A percentile compares a stretch with the other conserved stretches of the same genome.
These are phyloP conservation scores for Phytophthora pini DNA, from an alignment of 352 stramenopile genomes.

Conservation along the genomic window DNA sequence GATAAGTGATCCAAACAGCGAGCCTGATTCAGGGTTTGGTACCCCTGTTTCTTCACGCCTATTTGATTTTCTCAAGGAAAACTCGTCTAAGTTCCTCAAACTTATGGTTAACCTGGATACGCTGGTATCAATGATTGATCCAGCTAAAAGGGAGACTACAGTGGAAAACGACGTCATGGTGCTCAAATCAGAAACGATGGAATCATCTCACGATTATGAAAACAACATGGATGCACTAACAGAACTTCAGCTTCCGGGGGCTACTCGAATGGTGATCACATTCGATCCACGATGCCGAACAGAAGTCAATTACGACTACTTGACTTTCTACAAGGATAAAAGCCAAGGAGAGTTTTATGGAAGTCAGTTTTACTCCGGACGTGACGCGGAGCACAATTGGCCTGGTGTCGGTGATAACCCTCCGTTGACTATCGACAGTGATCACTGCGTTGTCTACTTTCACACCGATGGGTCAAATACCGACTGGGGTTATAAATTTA, in stretches of 20 bases:
- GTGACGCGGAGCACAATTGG: conserved; percentile 83
- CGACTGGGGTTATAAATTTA: conserved; percentile 86
- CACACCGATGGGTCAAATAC: conserved; percentile 87
- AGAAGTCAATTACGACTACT: conserved; percentile 90
- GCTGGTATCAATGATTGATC: conserved; percentile 42
- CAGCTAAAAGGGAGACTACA: conserved; percentile 29
- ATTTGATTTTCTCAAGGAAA: conserved; percentile 32
- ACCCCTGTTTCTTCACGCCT: conserved; percentile 10
- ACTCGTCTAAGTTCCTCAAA: conserved; percentile 34
- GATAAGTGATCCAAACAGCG: not conserved
- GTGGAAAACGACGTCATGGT: conserved; percentile 57
- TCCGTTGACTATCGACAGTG: conserved; percentile 78
- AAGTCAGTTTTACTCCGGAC: conserved; percentile 74
- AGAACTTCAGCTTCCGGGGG: conserved; percentile 78
- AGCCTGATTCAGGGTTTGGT: not conserved
- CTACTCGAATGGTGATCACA: conserved; percentile 72
- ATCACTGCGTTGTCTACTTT: conserved; percentile 86
- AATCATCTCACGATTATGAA: conserved; percentile 85
- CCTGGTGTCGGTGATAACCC: conserved; percentile 69
- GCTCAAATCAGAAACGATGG: conserved; percentile 63
- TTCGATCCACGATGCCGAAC: conserved; percentile 85
- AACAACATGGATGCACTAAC: conserved; percentile 79
- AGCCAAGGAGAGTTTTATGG: conserved; percentile 67
- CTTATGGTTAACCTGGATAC: conserved; percentile 47
- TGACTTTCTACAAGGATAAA: conserved; percentile 87